Base-by-base conservation (phyloP, 192 early-diverging fungal genomes). In the Dimargaris verticillata region DNA sequence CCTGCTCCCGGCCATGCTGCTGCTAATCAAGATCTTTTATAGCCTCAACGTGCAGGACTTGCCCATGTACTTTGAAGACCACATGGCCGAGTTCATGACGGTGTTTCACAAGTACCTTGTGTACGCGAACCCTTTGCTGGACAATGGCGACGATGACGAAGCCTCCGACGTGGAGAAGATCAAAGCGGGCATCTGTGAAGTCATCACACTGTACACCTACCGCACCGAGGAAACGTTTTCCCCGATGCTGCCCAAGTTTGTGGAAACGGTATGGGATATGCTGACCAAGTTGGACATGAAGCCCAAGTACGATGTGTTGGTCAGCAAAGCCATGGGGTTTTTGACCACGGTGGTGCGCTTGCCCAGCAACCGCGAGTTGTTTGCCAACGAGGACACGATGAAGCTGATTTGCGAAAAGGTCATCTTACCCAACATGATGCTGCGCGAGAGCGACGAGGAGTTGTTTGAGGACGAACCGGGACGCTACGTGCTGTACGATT, bases 381-480 rank as follows among this genome's bases (percentile, higher is more conserved):
- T 97, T 72, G 78, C 79, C 41, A 68, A 72, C 28, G 68, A 74
- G 29, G 87, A 85, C 20, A 78, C 83, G 11, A 74, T 99, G 63
- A 65, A 69, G 33, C 79, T 83, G 53, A 85, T 99, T 59, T 96
- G 92, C 66, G 85, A 93, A 68, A 85, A 86, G 64, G 83, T 99
- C 53, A 78, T 93, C 11, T 71, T 99, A 25, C 93, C 94, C 18
- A 99, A 99, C 69, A 89, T 95, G 75, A 74, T 73, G 25, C 70
- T 96, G 52, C 76, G 92, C 72, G 85, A 80, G 54, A 70, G 74
- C 28, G 96, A 99, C 63, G 89, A 92, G 72, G 94, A 97, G 66
- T 70, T 93, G 64, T 97, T 96, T 73, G 88, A 96, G 63, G 93
- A 96, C 64, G 95, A 97, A 58, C 92, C 92, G 28, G 86, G 96